Conservation (phyloP, 768 basidiomycete genomes). For the Serendipita sp. region DNA sequence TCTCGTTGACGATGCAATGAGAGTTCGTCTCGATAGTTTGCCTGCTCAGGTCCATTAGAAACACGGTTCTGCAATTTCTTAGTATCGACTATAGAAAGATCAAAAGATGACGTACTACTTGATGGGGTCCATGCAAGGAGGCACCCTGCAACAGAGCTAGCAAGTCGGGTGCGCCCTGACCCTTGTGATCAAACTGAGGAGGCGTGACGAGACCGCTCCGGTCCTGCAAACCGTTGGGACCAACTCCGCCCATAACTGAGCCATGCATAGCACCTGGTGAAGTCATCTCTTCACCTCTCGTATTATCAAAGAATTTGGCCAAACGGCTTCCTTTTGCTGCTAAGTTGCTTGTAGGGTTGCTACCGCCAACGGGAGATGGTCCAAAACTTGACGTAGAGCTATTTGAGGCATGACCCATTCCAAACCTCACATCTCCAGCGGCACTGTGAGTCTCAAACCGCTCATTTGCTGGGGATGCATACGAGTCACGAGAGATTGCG, state of each 20-base stretch:
- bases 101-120: not conserved
- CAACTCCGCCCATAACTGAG: not conserved
- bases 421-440: not conserved
- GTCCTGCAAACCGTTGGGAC: not conserved
- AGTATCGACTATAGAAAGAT: not conserved
- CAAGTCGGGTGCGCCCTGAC: not conserved
- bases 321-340: not conserved
- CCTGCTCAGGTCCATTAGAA: not conserved
- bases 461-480: not conserved
- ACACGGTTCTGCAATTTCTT: not conserved
- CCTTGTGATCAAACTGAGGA: slow-evolving; percentile 1
- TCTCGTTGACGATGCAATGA: not conserved
- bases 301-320: slow-evolving; percentile 4
- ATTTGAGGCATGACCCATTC: not conserved
- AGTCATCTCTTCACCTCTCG: not conserved
- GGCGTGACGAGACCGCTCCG: not conserved
- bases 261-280: not conserved
- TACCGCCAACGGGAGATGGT: not conserved
- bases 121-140: not conserved
- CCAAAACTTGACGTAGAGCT: not conserved
- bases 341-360: not conserved
- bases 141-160: not conserved
- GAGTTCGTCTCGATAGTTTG: not conserved
- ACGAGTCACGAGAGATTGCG: not conserved
- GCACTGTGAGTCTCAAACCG: not conserved